These are phyloP conservation scores for Orobanche coerulescens DNA, from an alignment of 257 asterid genomes.

Conservation along the genomic window DNA sequence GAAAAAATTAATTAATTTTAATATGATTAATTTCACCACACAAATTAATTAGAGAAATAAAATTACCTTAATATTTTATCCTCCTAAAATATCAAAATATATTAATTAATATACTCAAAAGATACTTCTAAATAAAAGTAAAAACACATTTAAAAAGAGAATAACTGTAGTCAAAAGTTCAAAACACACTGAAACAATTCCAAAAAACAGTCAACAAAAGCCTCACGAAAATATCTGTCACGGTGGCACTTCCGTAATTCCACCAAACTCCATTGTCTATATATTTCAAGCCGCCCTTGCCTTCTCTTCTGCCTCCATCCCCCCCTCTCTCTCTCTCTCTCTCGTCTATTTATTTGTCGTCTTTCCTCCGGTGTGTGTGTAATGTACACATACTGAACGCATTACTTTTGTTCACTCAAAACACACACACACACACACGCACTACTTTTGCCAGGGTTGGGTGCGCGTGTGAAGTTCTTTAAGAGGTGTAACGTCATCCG, in stretches of 20 bases:
- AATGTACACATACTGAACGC: slow-evolving; percentile 10
- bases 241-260: not conserved
- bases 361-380: slow-evolving; percentile 5
- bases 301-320: not conserved
- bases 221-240: not conserved
- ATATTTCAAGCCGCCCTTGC: not conserved
- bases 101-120: too few species aligned
- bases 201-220: not conserved
- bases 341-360: not conserved
- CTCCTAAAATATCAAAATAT: not conserved
- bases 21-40: too few species aligned
- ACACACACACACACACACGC: too few species aligned
- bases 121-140: too few species aligned
- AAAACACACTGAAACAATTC: too few species aligned
- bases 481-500: not conserved
- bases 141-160: too few species aligned
- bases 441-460: too few species aligned
- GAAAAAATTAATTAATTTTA: too few species aligned
- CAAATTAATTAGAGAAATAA: too few species aligned
- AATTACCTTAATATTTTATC: not conserved
- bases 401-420: too few species aligned
- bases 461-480: not conserved
- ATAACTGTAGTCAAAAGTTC: too few species aligned
- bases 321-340: not conserved
- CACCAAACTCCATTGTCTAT: not conserved